phyloP scores from a whole-genome alignment of 257 asterid species.

The Petrea volubilis region DNA sequence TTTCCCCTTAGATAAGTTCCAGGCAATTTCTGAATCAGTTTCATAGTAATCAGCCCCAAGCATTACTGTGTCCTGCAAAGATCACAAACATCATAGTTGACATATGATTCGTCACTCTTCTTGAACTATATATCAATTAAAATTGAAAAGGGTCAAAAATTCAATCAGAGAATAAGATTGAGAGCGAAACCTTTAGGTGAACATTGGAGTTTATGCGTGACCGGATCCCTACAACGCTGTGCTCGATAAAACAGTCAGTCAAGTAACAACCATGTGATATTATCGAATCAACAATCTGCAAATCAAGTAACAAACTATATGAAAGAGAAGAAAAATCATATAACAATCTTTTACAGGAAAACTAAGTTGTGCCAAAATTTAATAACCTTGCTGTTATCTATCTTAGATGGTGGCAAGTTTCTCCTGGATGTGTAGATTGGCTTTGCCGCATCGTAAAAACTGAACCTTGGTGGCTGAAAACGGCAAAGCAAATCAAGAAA shows the following conservation, averaged over 20 bases:
- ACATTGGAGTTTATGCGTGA: constrained; percentile 83
- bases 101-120: too few relatives aligned
- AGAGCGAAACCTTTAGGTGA: constrained; percentile 74
- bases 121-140: too few relatives aligned
- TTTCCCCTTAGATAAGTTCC: constrained; percentile 70
- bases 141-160: neutral
- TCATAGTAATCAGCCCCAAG: constrained; percentile 93
- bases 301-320: constrained; percentile 19
- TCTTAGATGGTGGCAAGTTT: constrained; percentile 93
- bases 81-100: too few relatives aligned
- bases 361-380: too few relatives aligned
- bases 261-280: constrained; percentile 91
- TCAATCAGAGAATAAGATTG: neutral
- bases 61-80: constrained; percentile 90
- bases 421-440: constrained; percentile 95
- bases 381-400: constrained; percentile 84
- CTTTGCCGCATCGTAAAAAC: constrained; percentile 91
- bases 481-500: too few relatives aligned
- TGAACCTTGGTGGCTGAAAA: constrained; percentile 91
- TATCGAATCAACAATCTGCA: constrained; percentile 90
- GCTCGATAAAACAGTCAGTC: constrained; percentile 74
- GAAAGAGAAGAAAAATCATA: constrained; percentile 10
- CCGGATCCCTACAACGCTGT: constrained; percentile 90
- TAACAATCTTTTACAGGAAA: too few relatives aligned
- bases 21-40: constrained; percentile 78